These are phyloP conservation scores for Macrocybe gigantea DNA, from an alignment of 768 basidiomycete species.

Conservation along the genomic window DNA sequence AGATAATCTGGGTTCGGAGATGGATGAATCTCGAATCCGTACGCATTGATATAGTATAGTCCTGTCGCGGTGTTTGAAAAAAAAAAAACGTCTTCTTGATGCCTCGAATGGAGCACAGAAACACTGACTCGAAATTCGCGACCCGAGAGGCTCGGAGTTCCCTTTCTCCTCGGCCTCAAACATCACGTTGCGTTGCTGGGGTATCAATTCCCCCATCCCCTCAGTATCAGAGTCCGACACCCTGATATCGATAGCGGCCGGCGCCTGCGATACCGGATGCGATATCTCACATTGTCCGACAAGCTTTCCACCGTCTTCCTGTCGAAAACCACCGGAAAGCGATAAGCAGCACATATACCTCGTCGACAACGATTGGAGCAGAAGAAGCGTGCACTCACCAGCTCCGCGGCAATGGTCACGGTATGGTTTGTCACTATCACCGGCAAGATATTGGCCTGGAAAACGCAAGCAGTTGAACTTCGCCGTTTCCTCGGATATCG, in stretches of 20 bases:
- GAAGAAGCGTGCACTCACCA: constrained; percentile 42
- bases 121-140: constrained; percentile 58
- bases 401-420: constrained; percentile 90
- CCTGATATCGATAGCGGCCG: constrained; percentile 22
- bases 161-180: constrained; percentile 54
- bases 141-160: constrained; percentile 47
- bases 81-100: constrained; percentile 4
- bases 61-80: constrained; percentile 31
- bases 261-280: constrained; percentile 54
- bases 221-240: constrained; percentile 45
- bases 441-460: constrained; percentile 74
- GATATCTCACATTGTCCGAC: constrained; percentile 94
- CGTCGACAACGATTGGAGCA: constrained; percentile 1
- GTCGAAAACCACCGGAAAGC: constrained; percentile 2
- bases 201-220: constrained; percentile 43
- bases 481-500: constrained; percentile 11
- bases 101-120: not conserved
- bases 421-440: constrained; percentile 92
- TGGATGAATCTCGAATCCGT: constrained; percentile 90
- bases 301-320: constrained; percentile 73
- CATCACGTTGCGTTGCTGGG: constrained; percentile 54
- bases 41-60: constrained; percentile 85
- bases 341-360: not conserved
- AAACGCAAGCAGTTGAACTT: constrained; percentile 15
- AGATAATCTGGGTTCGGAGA: constrained; percentile 81